Conservation (phyloP, 352 stramenopile species). For the Saprolegnia diclina region DNA sequence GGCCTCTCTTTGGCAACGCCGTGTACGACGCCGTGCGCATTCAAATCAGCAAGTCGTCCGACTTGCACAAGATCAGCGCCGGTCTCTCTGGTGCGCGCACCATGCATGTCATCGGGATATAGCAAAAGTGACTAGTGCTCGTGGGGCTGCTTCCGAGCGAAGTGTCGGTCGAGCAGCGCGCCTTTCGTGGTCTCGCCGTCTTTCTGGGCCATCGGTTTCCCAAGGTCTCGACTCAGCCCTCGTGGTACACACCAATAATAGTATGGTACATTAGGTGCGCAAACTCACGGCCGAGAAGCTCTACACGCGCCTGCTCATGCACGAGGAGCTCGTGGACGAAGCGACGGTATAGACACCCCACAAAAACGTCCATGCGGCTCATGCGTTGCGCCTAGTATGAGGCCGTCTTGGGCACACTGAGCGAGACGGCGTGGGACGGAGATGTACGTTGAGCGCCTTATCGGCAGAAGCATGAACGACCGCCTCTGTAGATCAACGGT, state of each 20-base stretch:
- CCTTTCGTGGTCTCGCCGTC: slow-evolving; percentile 60
- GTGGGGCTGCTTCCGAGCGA: slow-evolving; percentile 67
- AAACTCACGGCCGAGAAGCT: slow-evolving; percentile 77
- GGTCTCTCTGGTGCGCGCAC: slow-evolving; percentile 34
- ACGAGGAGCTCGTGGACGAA: slow-evolving; percentile 63
- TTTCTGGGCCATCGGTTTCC: slow-evolving; percentile 83
- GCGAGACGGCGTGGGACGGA: slow-evolving; percentile 73
- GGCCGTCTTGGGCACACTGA: slow-evolving; percentile 65
- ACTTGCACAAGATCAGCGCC: slow-evolving; percentile 60
- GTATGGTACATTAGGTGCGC: slow-evolving; percentile 35
- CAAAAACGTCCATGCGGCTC: slow-evolving; percentile 15
- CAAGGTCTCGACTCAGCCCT: slow-evolving; percentile 28
- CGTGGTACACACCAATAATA: neutral
- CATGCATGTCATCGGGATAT: neutral
- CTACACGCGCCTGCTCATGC: slow-evolving; percentile 71
- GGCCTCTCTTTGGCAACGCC: slow-evolving; percentile 46
- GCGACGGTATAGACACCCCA: slow-evolving; percentile 39
- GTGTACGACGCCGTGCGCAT: slow-evolving; percentile 59
- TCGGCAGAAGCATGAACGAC: neutral
- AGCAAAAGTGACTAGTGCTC: slow-evolving; percentile 35
- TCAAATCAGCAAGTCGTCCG: slow-evolving; percentile 41
- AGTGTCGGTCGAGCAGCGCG: slow-evolving; percentile 42
- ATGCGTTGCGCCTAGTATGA: slow-evolving; percentile 42
- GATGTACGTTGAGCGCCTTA: slow-evolving; percentile 35
- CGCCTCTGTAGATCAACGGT: slow-evolving; percentile 40